Base-by-base conservation (phyloP, 2,329 filamentous ascomycete species). In the Alternaria atra region DNA sequence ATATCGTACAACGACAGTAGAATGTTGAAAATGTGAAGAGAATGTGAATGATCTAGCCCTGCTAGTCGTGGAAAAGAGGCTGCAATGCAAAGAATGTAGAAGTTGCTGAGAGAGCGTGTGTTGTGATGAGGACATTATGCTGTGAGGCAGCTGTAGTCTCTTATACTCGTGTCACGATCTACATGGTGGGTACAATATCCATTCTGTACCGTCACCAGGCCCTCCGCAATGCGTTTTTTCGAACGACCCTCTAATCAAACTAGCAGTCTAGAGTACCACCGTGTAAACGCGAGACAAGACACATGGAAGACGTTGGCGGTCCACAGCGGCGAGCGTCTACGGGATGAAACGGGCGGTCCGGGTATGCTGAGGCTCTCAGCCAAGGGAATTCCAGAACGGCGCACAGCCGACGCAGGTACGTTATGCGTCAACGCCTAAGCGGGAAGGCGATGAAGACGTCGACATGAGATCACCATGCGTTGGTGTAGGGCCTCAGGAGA, bases 241-340 rank as follows among this genome's bases (percentile, higher is more conserved):
- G 60, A 61, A 48, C 48, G 63, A 70, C 72, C 74, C 73, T 50
- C 61, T 72, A 78, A 77, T 77, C 68, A 73, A 68, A 71, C 52
- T 54, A 43, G 34, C 43, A 58, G 66, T 68, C 71, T 75, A 64
- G 67, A 69, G 52, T 55, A 47, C 55, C 61, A 62, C 55, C 64
- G 59, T 66, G 63, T 55, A 60, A 60, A 69, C 62, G 64, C 66
- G 66, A 70, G 72, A 74, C 72, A 72, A 58, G 51, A 61, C 61
- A 34, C 64, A 66, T 65, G 60, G 63, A 25, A 62, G 61, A 59
- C 50, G 52, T 67, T 50, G 52, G 56, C 54, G 69, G 46, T 66
- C 73, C 71, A 71, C 72, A 55, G 58, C 37, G 66, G 67, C 64
- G 63, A 74, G 72, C 73, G 74, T 68, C 69, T 70, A 73, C 42